Conservation (phyloP, 805 yeast species). For the Kregervanrija fluxuum region DNA sequence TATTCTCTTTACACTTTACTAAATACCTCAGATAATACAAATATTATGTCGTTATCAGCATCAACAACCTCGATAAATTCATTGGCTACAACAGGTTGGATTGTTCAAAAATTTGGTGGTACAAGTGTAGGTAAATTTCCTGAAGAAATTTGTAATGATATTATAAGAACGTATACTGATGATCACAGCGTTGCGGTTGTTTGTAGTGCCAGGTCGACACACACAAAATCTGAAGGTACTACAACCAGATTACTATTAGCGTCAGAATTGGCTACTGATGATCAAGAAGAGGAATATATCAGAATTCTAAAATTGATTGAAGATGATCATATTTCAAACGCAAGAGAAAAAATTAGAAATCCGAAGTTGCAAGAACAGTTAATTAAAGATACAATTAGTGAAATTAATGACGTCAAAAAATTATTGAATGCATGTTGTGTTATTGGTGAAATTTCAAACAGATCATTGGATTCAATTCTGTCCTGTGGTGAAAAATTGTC, state of each 20-base stretch:
- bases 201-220: constrained; percentile 89
- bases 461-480: constrained; percentile 86
- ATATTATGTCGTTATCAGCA: constrained; percentile 15
- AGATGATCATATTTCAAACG: constrained; percentile 74
- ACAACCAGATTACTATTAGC: constrained; percentile 79
- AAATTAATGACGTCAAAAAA: constrained; percentile 60
- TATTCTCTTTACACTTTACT: too few relatives aligned
- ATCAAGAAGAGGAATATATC: constrained; percentile 43
- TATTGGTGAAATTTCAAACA: constrained; percentile 83
- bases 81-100: constrained; percentile 38
- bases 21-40: too few relatives aligned
- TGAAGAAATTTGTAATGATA: constrained; percentile 73
- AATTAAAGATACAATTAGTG: constrained; percentile 51
- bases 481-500: constrained; percentile 90
- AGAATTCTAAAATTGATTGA: constrained; percentile 58
- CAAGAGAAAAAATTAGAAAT: constrained; percentile 43
- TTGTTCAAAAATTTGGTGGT: constrained; percentile 95
- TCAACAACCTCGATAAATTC: constrained; percentile 18
- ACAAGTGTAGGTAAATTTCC: constrained; percentile 96
- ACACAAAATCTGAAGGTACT: constrained; percentile 91
- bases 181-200: constrained; percentile 79
- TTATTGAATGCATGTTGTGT: constrained; percentile 81
- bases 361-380: constrained; percentile 43
- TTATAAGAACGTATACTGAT: constrained; percentile 60
- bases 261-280: constrained; percentile 70